Evolutionary conservation across 2,329 filamentous ascomycete genomes (phyloP).

Genomic region (Fonsecaea erecta): DNA sequence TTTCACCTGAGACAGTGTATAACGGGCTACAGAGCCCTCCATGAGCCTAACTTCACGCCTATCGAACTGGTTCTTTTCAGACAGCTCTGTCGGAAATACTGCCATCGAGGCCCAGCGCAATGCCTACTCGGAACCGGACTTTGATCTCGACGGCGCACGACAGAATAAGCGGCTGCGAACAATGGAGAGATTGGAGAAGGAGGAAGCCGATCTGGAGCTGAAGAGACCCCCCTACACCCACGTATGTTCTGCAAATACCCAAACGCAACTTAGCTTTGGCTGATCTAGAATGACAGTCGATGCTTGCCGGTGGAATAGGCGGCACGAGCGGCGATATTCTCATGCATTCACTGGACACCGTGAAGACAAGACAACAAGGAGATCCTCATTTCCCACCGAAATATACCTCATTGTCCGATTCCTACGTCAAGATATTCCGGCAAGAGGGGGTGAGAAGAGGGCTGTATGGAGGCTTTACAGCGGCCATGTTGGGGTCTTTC

Average conservation of each 20-base stretch:
- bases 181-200: slow-evolving; percentile 36
- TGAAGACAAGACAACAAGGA: slow-evolving; percentile 97
- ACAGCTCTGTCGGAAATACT: slow-evolving; percentile 39
- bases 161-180: slow-evolving; percentile 36
- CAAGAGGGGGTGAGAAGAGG: slow-evolving; percentile 88
- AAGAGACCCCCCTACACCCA: slow-evolving; percentile 66
- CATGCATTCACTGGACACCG: slow-evolving; percentile 98
- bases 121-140: slow-evolving; percentile 41
- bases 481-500: slow-evolving; percentile 89
- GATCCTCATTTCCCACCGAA: slow-evolving; percentile 91
- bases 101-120: slow-evolving; percentile 34
- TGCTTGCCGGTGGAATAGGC: slow-evolving; percentile 92
- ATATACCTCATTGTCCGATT: slow-evolving; percentile 86
- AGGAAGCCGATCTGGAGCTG: slow-evolving; percentile 36
- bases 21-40: slow-evolving; percentile 43
- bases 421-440: slow-evolving; percentile 89
- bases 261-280: slow-evolving; percentile 31
- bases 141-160: slow-evolving; percentile 35
- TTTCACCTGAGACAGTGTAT: neutral
- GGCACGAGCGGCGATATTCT: slow-evolving; percentile 94
- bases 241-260: slow-evolving; percentile 53
- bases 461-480: slow-evolving; percentile 90
- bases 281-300: slow-evolving; percentile 64
- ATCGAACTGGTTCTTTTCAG: slow-evolving; percentile 56
- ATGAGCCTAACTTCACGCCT: slow-evolving; percentile 64